Base-by-base conservation (phyloP, 768 basidiomycete genomes). In the Mycena epipterygia region DNA sequence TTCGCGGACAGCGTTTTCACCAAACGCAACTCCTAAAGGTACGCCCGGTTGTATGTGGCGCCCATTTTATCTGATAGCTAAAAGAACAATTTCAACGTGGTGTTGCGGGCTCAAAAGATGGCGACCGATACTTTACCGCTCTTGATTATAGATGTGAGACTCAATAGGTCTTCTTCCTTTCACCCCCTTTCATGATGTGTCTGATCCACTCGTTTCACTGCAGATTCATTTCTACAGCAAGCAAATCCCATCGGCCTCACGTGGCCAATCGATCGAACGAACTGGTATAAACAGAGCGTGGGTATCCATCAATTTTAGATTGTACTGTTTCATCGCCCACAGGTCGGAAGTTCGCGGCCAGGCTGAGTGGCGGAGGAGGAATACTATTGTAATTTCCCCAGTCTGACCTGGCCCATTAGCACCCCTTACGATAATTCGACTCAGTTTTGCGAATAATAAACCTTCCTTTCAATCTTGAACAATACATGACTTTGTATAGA, bases 201-300 rank as follows among this genome's bases (percentile, higher is more conserved):
- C 55, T 56, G 55, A 37, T 56, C 37, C 55, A 56, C 55, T 56
- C n/a, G n/a, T 56, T 56, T 56, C 35, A 39, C 55, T n/a, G 35
- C 35, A 56, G 55, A 37, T 56, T 56, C 55, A 56, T 32, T 56
- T 56, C 55, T 56, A 56, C 51, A 52, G 51, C 51, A 52, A 52
- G 51, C 55, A 56, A 39, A 56, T 33, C 55, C 17, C 55, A 56
- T 56, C 55, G 55, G 21, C 55, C 35, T 56, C 35, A 56, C 35
- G 55, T 56, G 33, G 53, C 53, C 53, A 55, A 55, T 35, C 33
- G 53, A 56, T 37, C 27, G 55, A 56, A 56, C 35, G 35, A 56
- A 35, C 55, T 56, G 33, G 35, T 56, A 56, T 39, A 56, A 37
- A 56, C n/a, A 39, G 35, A 16, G 32, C 33, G 53, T 35, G 53